Conservation (phyloP, 1,284 basidiomycete species). For the Peniophora sp. region DNA sequence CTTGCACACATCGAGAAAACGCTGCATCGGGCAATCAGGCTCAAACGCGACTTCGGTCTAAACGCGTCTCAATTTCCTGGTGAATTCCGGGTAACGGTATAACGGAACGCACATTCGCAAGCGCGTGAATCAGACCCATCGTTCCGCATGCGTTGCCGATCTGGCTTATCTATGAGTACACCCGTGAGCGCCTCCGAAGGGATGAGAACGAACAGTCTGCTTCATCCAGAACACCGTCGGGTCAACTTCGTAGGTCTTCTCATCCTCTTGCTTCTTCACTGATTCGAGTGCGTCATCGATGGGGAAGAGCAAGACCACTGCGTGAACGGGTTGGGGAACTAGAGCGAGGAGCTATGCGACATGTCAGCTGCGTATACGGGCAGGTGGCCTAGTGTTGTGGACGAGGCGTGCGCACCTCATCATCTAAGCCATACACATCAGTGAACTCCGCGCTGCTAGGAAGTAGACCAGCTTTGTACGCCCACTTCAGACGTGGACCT, state of each 20-base stretch:
- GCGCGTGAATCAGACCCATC: constrained; percentile 77
- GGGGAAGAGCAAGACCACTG: constrained; percentile 80
- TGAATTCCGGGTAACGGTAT: neutral
- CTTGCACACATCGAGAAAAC: constrained; percentile 59
- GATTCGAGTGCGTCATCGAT: constrained; percentile 44
- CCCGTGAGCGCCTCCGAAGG: neutral
- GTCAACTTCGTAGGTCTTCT: constrained; percentile 48
- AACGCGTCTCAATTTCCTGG: neutral
- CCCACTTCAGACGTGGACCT: constrained; percentile 50
- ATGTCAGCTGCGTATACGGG: neutral
- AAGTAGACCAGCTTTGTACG: constrained; percentile 64
- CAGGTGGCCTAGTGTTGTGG: neutral
- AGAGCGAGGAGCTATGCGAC: constrained; percentile 39
- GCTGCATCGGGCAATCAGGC: constrained; percentile 48
- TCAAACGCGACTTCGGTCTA: constrained; percentile 51
- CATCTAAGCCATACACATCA: constrained; percentile 80
- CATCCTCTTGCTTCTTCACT: constrained; percentile 52
- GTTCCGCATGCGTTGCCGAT: constrained; percentile 87
- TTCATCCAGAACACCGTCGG: constrained; percentile 67
- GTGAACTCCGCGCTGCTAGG: constrained; percentile 52
- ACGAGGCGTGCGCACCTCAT: constrained; percentile 37
- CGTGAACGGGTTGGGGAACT: constrained; percentile 67
- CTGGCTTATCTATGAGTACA: constrained; percentile 26
- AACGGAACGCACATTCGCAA: constrained; percentile 55
- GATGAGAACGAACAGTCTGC: constrained; percentile 54